Evolutionary conservation across 345 rosid genomes (phyloP), one percentile per base, ranked within the genome.

Genomic region (Populus simonii): DNA sequence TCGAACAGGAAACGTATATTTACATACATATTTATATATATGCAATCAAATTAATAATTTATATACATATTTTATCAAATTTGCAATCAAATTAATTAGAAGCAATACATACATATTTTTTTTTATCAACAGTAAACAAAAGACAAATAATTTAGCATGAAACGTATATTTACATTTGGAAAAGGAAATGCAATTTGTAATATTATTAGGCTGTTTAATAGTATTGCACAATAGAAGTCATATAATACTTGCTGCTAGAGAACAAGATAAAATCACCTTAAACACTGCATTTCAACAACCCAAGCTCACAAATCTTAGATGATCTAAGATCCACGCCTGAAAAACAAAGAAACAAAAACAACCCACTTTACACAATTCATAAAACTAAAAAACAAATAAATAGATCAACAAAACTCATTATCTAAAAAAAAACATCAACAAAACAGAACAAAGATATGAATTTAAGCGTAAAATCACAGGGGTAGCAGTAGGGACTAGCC

Each of bases 301-400:
- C 93, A 51, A 90, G 86, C 74, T 91, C 92, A 80, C 99, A 95
- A 22, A 95, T 89, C 85, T 92, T 93, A 4, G 98, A 91, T 63
- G 93, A 93, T 85, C 92, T 90, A 38, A 95, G 90, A 86, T 95
- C 99, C 84, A 95, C 98, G 77, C 90, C 99, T 95, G 84, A 88
- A 39, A 74, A 47, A 70, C 39, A 68, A 35, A 61, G 38, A 13
- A 47, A 70, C 39, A 68, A 35, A 61, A 43, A 13, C 1, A 74
- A 51, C 15, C 6, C 41, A 23, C 23, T 65, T 25, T 29, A 29
- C 22, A 33, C 31, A 45, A 49, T 25, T 27, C 23, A 43, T 62
- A 43, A 33, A 47, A 61, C 33, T 36, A 65, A 47, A 39, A 3
- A 53, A 7, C 27, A 69, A 68, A 59, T 7, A 76, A 33, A 22